Conservation (phyloP, 2,329 filamentous ascomycete genomes). For the Capronia epimyces region DNA sequence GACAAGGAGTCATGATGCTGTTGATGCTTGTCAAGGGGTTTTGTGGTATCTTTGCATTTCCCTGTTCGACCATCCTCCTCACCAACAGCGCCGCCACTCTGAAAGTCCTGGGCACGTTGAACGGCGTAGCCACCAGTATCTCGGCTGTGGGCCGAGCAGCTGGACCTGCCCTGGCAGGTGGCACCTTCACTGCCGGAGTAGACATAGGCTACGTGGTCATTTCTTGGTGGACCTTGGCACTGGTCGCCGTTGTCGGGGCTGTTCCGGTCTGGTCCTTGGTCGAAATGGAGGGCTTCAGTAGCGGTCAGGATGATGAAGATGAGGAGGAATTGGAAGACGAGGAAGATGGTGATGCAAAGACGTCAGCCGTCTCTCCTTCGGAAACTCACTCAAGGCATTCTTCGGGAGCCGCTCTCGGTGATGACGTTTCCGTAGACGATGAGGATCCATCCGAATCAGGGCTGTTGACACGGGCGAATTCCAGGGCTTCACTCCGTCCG, state of each 20-base stretch:
- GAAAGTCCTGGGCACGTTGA: constrained; percentile 75
- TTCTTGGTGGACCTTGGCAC: constrained; percentile 73
- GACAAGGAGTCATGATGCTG: constrained; percentile 56
- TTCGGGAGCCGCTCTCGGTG: background rate
- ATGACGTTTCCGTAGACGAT: constrained; percentile 17
- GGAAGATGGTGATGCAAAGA: constrained; percentile 7
- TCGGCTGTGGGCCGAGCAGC: constrained; percentile 72
- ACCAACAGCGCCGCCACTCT: constrained; percentile 79
- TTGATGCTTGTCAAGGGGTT: constrained; percentile 71
- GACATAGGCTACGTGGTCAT: constrained; percentile 69
- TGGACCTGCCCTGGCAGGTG: constrained; percentile 70
- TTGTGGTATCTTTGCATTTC: constrained; percentile 77
- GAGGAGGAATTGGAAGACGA: constrained; percentile 13
- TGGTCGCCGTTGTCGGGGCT: constrained; percentile 59
- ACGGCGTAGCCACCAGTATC: constrained; percentile 81
- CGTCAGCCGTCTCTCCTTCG: constrained; percentile 4
- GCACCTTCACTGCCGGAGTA: constrained; percentile 69
- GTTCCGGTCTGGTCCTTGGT: constrained; percentile 69
- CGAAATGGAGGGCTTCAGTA: constrained; percentile 63
- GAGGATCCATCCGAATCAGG: constrained; percentile 10
- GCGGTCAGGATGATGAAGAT: constrained; percentile 26
- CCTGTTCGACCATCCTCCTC: constrained; percentile 80
- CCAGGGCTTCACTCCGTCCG: constrained; percentile 5
- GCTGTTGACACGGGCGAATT: constrained; percentile 9
- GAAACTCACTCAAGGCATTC: constrained; percentile 9